Evolutionary conservation across 768 basidiomycete species (phyloP).

Genomic region (Obba rivulosa): DNA sequence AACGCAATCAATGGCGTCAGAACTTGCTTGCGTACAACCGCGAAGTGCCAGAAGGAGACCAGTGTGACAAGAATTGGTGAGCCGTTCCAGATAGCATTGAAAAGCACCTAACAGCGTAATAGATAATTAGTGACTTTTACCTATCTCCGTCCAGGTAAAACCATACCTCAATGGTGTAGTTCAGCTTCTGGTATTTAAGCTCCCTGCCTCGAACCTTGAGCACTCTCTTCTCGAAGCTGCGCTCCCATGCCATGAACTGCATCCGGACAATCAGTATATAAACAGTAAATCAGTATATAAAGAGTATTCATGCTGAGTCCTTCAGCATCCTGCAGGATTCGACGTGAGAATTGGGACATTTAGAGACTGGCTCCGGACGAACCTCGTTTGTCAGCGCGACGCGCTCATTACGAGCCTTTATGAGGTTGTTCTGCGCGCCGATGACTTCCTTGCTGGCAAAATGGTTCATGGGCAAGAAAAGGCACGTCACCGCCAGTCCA

Average conservation of each 20-base stretch:
- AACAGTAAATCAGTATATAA: too few species aligned
- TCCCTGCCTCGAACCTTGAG: conserved; percentile 73
- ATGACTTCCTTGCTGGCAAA: conserved; percentile 77
- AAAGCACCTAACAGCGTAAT: conserved; percentile 28
- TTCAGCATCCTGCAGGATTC: conserved; percentile 79
- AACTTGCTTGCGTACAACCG: conserved; percentile 60
- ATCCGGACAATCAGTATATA: background rate
- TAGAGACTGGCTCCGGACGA: conserved; percentile 2
- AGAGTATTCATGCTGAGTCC: conserved; percentile 16
- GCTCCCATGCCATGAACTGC: conserved; percentile 93
- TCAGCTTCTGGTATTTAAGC: conserved; percentile 77
- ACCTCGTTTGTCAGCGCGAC: conserved; percentile 89
- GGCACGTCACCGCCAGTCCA: conserved; percentile 71
- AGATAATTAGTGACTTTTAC: background rate
- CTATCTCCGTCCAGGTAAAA: background rate
- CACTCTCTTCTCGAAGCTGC: conserved; percentile 77
- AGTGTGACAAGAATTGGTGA: conserved; percentile 49
- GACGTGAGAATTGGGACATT: too few species aligned
- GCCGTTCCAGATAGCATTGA: conserved; percentile 52
- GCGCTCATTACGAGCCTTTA: conserved; percentile 90
- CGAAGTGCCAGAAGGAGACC: conserved; percentile 54
- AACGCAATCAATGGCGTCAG: conserved; percentile 86
- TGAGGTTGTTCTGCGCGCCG: conserved; percentile 73
- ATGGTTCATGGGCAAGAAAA: conserved; percentile 72
- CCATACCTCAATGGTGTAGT: conserved; percentile 77